These are phyloP conservation scores for Colletotrichum phormii DNA, from an alignment of 2,329 filamentous ascomycete genomes.

Conservation along the genomic window DNA sequence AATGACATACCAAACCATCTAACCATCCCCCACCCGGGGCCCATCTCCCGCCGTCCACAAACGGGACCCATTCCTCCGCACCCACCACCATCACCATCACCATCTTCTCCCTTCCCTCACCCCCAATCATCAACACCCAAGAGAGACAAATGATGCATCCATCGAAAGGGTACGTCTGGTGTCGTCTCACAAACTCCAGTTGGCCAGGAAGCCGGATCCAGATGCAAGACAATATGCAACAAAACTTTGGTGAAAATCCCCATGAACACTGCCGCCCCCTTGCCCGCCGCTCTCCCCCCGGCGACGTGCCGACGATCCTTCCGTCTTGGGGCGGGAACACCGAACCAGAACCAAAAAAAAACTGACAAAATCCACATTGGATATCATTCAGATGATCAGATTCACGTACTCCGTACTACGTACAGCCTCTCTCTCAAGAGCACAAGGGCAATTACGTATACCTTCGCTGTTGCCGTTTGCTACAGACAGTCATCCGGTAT, in stretches of 20 bases:
- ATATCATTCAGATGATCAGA: background rate
- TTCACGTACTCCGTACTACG: no score
- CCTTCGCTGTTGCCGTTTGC: no score
- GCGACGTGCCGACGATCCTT: background rate
- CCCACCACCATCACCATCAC: background rate
- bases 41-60: background rate
- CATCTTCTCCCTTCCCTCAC: background rate
- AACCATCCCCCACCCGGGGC: background rate
- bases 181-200: background rate
- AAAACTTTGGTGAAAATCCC: no score
- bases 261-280: background rate
- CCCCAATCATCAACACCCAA: background rate
- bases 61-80: slow-evolving; percentile 20
- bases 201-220: background rate
- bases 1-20: background rate
- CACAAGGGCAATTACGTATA: no score
- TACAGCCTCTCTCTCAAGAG: no score
- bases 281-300: background rate
- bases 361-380: background rate
- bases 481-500: background rate
- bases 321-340: background rate
- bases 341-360: background rate
- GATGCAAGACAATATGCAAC: background rate
- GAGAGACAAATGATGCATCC: background rate
- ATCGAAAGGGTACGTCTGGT: no score